phyloP scores from a whole-genome alignment of 257 asterid species.

The Solanum okadae region DNA sequence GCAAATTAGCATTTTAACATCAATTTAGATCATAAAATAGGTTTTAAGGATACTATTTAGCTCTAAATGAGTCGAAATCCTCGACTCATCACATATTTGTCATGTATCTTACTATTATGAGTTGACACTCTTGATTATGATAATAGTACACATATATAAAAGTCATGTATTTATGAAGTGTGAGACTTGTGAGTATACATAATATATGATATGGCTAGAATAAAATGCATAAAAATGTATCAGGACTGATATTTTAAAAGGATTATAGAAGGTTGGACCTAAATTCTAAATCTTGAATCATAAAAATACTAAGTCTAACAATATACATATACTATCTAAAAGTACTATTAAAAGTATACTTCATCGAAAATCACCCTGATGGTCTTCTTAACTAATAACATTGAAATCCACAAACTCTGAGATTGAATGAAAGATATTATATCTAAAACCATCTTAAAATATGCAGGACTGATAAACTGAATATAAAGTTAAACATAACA shows the following conservation, averaged over 20 bases:
- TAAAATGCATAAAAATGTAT: background rate
- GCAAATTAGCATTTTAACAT: too few species aligned
- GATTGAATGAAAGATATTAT: background rate
- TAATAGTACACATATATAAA: background rate
- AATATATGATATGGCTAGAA: background rate
- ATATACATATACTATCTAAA: background rate
- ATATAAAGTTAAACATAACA: too few species aligned
- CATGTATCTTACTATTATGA: background rate
- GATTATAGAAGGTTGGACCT: background rate
- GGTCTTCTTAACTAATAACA: background rate
- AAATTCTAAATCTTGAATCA: background rate
- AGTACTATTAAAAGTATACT: too few species aligned
- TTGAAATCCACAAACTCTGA: background rate
- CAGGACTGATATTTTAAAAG: background rate
- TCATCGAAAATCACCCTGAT: too few species aligned
- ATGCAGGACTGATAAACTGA: background rate
- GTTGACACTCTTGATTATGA: background rate
- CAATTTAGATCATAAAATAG: too few species aligned
- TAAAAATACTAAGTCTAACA: background rate
- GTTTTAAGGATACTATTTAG: too few species aligned
- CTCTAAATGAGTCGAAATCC: too few species aligned
- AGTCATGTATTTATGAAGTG: background rate
- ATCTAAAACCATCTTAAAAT: too few species aligned
- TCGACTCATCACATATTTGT: too few species aligned
- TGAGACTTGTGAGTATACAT: background rate